Conservation (phyloP, 768 basidiomycete genomes). For the Dioszegia hungarica region DNA sequence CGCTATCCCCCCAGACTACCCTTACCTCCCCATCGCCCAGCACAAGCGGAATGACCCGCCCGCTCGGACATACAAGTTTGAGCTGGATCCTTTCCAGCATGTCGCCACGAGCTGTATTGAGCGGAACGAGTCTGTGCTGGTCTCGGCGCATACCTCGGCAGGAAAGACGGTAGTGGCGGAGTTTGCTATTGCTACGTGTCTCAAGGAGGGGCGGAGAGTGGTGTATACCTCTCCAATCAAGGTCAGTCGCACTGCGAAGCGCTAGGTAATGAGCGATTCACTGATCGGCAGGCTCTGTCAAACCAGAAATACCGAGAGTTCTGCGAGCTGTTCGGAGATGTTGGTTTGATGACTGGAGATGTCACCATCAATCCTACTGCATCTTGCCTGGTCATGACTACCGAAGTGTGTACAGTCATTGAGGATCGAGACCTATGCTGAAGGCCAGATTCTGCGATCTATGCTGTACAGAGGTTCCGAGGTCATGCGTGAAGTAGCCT, state of each 20-base stretch:
- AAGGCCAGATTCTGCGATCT: slow-evolving; percentile 79
- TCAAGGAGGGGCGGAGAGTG: slow-evolving; percentile 88
- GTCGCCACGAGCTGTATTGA: slow-evolving; percentile 94
- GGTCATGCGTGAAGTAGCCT: slow-evolving; percentile 99
- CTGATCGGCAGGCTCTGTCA: slow-evolving; percentile 68
- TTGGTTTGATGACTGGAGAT: slow-evolving; percentile 98
- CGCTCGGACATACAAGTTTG: slow-evolving; percentile 89
- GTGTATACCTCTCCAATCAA: slow-evolving; percentile 99
- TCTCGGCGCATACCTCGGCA: slow-evolving; percentile 97
- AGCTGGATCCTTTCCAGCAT: slow-evolving; percentile 92
- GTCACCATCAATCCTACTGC: slow-evolving; percentile 97
- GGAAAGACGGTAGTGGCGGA: slow-evolving; percentile 99
- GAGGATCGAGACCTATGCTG: background rate
- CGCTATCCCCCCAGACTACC: slow-evolving; percentile 85
- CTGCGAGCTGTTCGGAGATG: slow-evolving; percentile 93
- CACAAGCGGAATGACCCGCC: slow-evolving; percentile 89
- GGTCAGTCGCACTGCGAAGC: slow-evolving; percentile 56
- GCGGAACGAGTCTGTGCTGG: slow-evolving; percentile 92
- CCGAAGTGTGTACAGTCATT: slow-evolving; percentile 63
- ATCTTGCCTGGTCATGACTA: slow-evolving; percentile 97
- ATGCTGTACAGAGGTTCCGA: slow-evolving; percentile 99
- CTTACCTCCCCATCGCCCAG: slow-evolving; percentile 81
- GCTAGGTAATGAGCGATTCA: too few species aligned
- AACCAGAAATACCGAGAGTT: slow-evolving; percentile 99
- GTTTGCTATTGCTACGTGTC: slow-evolving; percentile 95